Conservation (phyloP, 352 stramenopile species). For the Globisporangium perplexum region DNA sequence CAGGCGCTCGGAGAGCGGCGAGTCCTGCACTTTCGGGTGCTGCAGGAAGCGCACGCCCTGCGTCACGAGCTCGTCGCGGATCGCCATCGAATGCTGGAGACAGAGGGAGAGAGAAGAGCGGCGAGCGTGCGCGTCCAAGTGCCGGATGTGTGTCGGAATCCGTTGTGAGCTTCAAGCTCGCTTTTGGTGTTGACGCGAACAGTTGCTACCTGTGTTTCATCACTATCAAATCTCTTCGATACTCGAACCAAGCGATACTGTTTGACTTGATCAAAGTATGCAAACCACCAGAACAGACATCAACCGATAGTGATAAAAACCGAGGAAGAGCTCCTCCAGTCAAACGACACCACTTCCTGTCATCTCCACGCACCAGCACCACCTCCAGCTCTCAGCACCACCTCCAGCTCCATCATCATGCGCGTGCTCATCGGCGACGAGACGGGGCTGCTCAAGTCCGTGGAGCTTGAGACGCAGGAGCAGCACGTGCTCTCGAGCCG, state of each 20-base stretch:
- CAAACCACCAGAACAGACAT: too few relatives aligned
- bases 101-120: too few relatives aligned
- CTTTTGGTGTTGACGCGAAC: constrained; percentile 11
- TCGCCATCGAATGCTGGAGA: constrained; percentile 13
- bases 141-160: neutral
- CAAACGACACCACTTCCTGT: neutral
- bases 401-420: constrained; percentile 25
- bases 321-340: too few relatives aligned
- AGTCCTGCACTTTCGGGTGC: constrained; percentile 72
- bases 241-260: too few relatives aligned
- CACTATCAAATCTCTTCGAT: too few relatives aligned
- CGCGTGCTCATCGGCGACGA: constrained; percentile 77
- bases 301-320: too few relatives aligned
- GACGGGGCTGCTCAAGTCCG: constrained; percentile 77
- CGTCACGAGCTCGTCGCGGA: constrained; percentile 55
- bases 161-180: constrained; percentile 1
- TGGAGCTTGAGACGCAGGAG: constrained; percentile 69
- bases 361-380: too few relatives aligned
- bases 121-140: neutral
- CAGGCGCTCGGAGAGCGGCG: constrained; percentile 63
- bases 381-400: neutral
- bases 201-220: too few relatives aligned
- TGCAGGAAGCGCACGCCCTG: constrained; percentile 76
- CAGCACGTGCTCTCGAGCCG: constrained; percentile 50
- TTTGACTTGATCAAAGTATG: too few relatives aligned